Evolutionary conservation across 768 basidiomycete genomes (phyloP).

Genomic region (Phaeotremella skinneri): DNA sequence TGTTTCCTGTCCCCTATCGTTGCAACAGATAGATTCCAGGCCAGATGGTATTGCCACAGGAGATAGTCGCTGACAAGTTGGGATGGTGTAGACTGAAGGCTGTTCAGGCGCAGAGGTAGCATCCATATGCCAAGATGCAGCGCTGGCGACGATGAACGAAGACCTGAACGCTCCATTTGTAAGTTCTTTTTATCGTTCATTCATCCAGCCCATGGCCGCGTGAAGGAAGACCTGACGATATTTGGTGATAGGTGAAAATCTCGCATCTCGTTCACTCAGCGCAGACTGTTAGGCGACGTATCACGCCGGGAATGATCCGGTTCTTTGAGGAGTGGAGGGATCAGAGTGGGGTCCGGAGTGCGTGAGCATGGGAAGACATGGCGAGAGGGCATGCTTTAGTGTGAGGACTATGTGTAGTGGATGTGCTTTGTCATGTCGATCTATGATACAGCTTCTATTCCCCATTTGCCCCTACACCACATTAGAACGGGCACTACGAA

Average conservation of each 20-base stretch:
- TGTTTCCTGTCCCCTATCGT: neutral
- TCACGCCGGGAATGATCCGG: slow-evolving; percentile 73
- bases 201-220: neutral
- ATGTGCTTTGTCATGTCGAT: too few species aligned
- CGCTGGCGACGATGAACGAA: slow-evolving; percentile 82
- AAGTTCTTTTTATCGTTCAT: slow-evolving; percentile 44
- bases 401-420: too few species aligned
- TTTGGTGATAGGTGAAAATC: slow-evolving; percentile 63
- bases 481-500: too few species aligned
- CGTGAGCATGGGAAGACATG: too few species aligned
- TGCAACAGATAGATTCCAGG: neutral
- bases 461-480: too few species aligned
- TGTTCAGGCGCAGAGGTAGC: slow-evolving; percentile 95
- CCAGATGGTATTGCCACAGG: neutral
- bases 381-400: too few species aligned
- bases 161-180: slow-evolving; percentile 76
- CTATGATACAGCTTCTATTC: too few species aligned
- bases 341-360: slow-evolving; percentile 46
- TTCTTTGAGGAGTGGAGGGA: slow-evolving; percentile 73
- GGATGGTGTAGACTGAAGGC: slow-evolving; percentile 74
- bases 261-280: slow-evolving; percentile 74
- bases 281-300: slow-evolving; percentile 68
- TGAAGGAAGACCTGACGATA: neutral
- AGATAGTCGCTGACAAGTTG: too few species aligned
- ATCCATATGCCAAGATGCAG: slow-evolving; percentile 93